Evolutionary conservation across 106 monocot genomes (phyloP), one percentile per base, ranked within the genome.

Genomic region (Agapanthus africanus): DNA sequence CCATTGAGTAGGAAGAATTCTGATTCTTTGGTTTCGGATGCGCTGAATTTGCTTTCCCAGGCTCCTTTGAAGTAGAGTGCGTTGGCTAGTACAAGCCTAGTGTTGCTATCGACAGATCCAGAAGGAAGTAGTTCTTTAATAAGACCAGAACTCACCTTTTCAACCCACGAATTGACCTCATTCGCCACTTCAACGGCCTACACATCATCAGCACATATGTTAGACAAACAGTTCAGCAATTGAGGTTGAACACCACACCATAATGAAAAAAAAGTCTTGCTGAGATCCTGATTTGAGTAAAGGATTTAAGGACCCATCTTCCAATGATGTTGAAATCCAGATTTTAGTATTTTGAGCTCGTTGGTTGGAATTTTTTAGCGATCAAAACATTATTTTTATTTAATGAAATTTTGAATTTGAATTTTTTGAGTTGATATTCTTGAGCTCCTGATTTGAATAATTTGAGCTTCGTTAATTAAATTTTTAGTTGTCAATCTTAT

Each of bases 31-130:
- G 90, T 86, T 38, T 74, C 44, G 21, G 79, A 76, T 28, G 77
- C 56, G 67, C 82, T 81, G 66, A 93, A 87, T 33, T 84, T 87
- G 39, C 81, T 70, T 8, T 74, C 51, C 93, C 93, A 93, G 7
- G 59, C 70, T 61, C 89, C 93, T 67, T 93, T 93, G 71, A 90
- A 93, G 73, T 93, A 93, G 0, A 93, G 76, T 22, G 86, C 89
- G 79, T 93, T 93, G n/a, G 65, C 82, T 10, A 93, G 51, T 6
- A 93, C 70, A 37, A 93, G 72, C n/a, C 85, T 82, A 7, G 85
- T 86, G 35, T 4, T 66, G 6, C n/a, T 7, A 39, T 93, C 60
- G 34, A 88, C 83, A 47, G 93, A 83, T 21, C 77, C 81, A 32
- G 74, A 7, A 30, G 82, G 83, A 60, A 93, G 85, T 62, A 93